Evolutionary conservation across 2,329 filamentous ascomycete genomes (phyloP), one percentile per base, ranked within the genome.

Genomic region (Pseudonectria foliicola): DNA sequence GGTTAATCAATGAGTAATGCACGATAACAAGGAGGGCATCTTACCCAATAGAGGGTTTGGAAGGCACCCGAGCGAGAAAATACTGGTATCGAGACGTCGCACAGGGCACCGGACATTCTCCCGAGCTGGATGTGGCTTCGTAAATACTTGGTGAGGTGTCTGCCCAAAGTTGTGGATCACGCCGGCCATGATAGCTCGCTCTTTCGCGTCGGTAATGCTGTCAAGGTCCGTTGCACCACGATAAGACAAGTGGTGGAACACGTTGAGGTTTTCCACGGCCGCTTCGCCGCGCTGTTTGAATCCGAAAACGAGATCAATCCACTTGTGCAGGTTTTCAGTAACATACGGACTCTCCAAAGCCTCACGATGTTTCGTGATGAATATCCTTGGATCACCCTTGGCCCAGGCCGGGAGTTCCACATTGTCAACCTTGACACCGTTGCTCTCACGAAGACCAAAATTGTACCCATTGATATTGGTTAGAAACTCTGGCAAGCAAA

Each of bases 121-220:
- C 11, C 82, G 76, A n/a, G 75, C 64, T 4, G 84, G 80, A 59
- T 98, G 92, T 10, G 83, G 71, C 39, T 82, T 82, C 29, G 78
- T 75, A 57, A 96, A 98, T 12, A 96, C 83, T 57, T 98, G 93
- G 49, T 93, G 85, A 2, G 93, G 92, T 2, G 93, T 98, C 59
- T 98, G 92, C 1, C 92, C 92, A 59, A 98, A 98, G 50, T 96
- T 96, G 61, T 98, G 90, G 50, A 98, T 96, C 48, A 95, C 94
- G 24, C 87, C 87, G 35, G 95, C 95, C 1, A 88, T 90, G 5
- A 90, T 85, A 6, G 88, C 70, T 28, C 88, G 75, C 59, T 96
- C 89, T 37, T 90, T 78, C 1, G 85, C 83, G 54, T 96, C 90
- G 7, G 82, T 78, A 40, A 98, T 96, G 34, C 80, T 81, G 57